phyloP scores from a whole-genome alignment of 805 yeast genomes.

The Hyphopichia homilentoma region DNA sequence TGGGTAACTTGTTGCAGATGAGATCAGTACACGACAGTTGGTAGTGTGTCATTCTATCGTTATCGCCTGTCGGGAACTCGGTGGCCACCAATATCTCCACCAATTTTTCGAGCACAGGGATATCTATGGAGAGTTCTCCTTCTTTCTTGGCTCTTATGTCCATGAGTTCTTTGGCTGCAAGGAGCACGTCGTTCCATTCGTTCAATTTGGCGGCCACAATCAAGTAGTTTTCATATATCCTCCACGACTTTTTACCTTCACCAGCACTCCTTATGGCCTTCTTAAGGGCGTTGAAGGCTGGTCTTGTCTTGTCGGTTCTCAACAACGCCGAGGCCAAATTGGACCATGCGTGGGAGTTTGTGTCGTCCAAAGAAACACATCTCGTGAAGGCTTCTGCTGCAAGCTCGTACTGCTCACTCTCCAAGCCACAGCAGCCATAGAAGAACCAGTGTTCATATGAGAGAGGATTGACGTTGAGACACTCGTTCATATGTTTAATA shows the following conservation, averaged over 20 bases:
- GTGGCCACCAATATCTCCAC: constrained; percentile 58
- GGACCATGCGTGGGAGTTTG: constrained; percentile 83
- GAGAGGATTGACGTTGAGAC: constrained; percentile 69
- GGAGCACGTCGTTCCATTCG: constrained; percentile 87
- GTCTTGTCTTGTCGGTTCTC: constrained; percentile 58
- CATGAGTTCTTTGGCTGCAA: constrained; percentile 66
- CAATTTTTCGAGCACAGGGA: constrained; percentile 70
- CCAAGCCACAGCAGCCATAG: constrained; percentile 88
- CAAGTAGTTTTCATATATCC: constrained; percentile 84
- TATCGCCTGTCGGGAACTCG: constrained; percentile 42
- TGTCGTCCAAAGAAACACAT: constrained; percentile 81
- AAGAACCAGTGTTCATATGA: constrained; percentile 83
- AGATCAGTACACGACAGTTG: constrained; percentile 70
- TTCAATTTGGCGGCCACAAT: constrained; percentile 74
- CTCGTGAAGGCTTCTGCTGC: constrained; percentile 92
- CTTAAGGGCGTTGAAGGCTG: constrained; percentile 81
- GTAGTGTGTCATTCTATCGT: constrained; percentile 47
- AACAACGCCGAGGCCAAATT: constrained; percentile 81
- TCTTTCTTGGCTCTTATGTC: constrained; percentile 50
- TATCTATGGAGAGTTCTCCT: constrained; percentile 67
- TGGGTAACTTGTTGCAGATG: constrained; percentile 64
- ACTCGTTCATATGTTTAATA: constrained; percentile 67
- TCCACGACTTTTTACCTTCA: constrained; percentile 71
- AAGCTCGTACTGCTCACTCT: constrained; percentile 60
- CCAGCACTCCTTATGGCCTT: constrained; percentile 71